phyloP scores from a whole-genome alignment of 2,329 filamentous ascomycete species.

The Fusarium sp. region DNA sequence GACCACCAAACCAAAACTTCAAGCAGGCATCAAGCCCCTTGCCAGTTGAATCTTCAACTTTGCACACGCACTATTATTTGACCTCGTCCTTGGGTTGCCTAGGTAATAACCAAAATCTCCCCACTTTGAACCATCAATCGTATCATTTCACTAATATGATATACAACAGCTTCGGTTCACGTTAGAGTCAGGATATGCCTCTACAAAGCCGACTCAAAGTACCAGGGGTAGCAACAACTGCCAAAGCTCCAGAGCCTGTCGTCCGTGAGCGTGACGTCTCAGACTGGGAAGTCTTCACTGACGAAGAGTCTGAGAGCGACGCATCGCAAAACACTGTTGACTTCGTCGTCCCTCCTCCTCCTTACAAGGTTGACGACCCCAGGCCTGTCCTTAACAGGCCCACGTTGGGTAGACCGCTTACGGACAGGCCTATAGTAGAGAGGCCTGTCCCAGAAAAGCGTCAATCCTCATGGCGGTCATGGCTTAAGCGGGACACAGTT shows the following conservation, averaged over 20 bases:
- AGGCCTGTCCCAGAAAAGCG: constrained; percentile 28
- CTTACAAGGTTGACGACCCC: constrained; percentile 28
- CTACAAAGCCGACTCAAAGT: constrained; percentile 26
- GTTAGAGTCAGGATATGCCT: constrained; percentile 18
- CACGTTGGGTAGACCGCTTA: constrained; percentile 21
- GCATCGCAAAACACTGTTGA: constrained; percentile 26
- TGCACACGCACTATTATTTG: constrained; percentile 17
- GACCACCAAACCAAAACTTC: constrained; percentile 21
- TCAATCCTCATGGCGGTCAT: constrained; percentile 26
- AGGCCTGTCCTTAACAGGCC: constrained; percentile 21
- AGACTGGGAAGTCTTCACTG: constrained; percentile 27
- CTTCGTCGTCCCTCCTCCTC: constrained; percentile 18
- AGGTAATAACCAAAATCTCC: constrained; percentile 23
- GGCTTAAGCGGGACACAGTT: constrained; percentile 20
- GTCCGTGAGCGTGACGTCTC: constrained; percentile 28
- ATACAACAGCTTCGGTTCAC: constrained; percentile 7
- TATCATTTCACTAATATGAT: constrained; percentile 21
- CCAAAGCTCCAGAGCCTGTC: constrained; percentile 24
- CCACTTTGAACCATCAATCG: constrained; percentile 12
- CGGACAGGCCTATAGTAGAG: constrained; percentile 26
- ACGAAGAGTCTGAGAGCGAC: constrained; percentile 25
- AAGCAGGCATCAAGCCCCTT: constrained; percentile 26
- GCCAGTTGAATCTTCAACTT: constrained; percentile 21
- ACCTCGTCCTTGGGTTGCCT: constrained; percentile 23
- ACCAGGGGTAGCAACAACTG: constrained; percentile 15